phyloP scores from a whole-genome alignment of 148 eudicot species.

The Nepenthes gracilis region DNA sequence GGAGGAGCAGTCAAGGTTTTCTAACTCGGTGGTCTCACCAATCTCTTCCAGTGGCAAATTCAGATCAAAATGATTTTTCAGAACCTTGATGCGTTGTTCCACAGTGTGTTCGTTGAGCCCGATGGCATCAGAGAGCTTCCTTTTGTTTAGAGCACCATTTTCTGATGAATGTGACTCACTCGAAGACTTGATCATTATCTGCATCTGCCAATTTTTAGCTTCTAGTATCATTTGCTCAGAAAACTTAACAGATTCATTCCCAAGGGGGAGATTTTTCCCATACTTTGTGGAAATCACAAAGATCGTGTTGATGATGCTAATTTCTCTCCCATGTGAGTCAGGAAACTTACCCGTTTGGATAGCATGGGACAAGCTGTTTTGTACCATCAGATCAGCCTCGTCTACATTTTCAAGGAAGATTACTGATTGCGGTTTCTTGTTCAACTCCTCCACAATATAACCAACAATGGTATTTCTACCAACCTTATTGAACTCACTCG shows the following conservation, averaged over 20 bases:
- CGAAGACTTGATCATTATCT: slow-evolving; percentile 25
- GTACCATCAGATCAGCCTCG: slow-evolving; percentile 54
- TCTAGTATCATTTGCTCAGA: slow-evolving; percentile 51
- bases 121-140: slow-evolving; percentile 23
- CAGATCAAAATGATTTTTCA: slow-evolving; percentile 45
- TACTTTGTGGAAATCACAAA: slow-evolving; percentile 27
- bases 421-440: slow-evolving; percentile 59
- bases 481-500: slow-evolving; percentile 19
- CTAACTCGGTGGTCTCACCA: slow-evolving; percentile 18
- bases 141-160: slow-evolving; percentile 20
- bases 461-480: slow-evolving; percentile 60
- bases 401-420: slow-evolving; percentile 75
- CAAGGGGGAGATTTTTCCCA: slow-evolving; percentile 11
- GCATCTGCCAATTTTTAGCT: slow-evolving; percentile 61
- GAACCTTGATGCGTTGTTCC: slow-evolving; percentile 11
- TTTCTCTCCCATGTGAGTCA: slow-evolving; percentile 65
- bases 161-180: slow-evolving; percentile 11
- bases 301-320: slow-evolving; percentile 30
- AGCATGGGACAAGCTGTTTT: slow-evolving; percentile 60
- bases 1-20: slow-evolving; percentile 16
- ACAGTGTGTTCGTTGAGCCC: slow-evolving; percentile 7
- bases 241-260: slow-evolving; percentile 28
- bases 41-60: slow-evolving; percentile 49
- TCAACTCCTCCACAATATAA: slow-evolving; percentile 56
- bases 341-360: slow-evolving; percentile 50